Evolutionary conservation across 345 rosid genomes (phyloP).

Genomic region (Populus pruinosa): DNA sequence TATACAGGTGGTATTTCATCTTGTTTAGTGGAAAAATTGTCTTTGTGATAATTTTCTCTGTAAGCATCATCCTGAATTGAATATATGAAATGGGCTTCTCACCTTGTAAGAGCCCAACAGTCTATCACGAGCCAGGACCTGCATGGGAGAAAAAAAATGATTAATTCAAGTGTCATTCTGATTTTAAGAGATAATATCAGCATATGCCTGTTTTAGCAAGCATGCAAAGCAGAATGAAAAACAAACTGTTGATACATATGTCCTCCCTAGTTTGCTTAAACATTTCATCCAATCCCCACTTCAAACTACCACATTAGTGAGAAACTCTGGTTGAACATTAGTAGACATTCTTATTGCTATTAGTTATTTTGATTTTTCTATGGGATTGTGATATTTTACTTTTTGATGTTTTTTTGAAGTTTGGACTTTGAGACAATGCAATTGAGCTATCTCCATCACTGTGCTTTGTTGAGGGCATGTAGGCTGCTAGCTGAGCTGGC

Average conservation of each 20-base stretch:
- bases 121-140: conserved; percentile 95
- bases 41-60: background rate
- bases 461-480: conserved; percentile 2
- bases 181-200: background rate
- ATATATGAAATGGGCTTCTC: conserved; percentile 3
- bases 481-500: conserved; percentile 6
- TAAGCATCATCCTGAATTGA: background rate
- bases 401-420: background rate
- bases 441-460: background rate
- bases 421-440: background rate
- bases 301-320: background rate
- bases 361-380: background rate
- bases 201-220: background rate
- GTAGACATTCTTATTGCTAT: background rate
- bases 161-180: background rate
- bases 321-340: background rate
- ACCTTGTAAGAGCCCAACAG: conserved; percentile 93
- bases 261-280: background rate
- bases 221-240: background rate
- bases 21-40: conserved; percentile 3
- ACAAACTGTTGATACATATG: background rate
- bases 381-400: background rate
- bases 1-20: background rate
- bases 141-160: conserved; percentile 14
- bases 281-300: background rate